A percentile compares a stretch with the other conserved stretches of the same genome.
These are phyloP conservation scores for Colletotrichum godetiae DNA, from an alignment of 2,329 filamentous ascomycete genomes.

Conservation along the genomic window DNA sequence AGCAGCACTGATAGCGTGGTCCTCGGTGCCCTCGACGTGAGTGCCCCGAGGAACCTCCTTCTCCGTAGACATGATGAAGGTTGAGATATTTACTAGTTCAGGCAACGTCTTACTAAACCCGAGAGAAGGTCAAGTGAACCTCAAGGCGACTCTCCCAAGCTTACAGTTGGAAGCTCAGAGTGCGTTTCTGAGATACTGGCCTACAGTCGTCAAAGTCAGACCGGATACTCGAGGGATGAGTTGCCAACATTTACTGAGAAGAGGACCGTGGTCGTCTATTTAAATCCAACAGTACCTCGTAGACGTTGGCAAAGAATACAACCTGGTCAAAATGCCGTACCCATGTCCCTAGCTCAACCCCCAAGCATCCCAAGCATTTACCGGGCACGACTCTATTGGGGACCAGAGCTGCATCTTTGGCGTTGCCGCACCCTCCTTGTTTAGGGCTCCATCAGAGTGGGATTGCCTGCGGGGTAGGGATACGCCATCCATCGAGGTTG, in stretches of 20 bases:
- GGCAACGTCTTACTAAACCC: neutral
- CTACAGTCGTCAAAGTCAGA: neutral
- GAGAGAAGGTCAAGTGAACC: neutral
- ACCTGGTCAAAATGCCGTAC: constrained; percentile 15
- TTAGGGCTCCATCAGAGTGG: constrained; percentile 6
- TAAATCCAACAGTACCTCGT: neutral
- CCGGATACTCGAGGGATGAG: neutral
- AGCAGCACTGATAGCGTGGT: constrained; percentile 26
- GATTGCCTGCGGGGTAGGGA: constrained; percentile 24
- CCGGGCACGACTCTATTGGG: neutral
- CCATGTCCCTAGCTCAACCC: neutral
- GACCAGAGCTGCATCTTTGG: constrained; percentile 11
- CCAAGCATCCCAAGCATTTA: neutral
- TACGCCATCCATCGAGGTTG: neutral
- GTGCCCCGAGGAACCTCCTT: constrained; percentile 16
- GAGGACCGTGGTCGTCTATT: neutral
- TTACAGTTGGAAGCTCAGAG: neutral
- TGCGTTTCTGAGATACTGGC: neutral
- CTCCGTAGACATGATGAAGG: constrained; percentile 20
- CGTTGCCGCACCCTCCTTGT: constrained; percentile 9
- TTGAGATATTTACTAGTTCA: neutral
- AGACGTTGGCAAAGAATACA: neutral
- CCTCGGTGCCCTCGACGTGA: constrained; percentile 27
- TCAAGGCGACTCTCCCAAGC: neutral
- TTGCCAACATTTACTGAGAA: neutral